Base-by-base conservation (phyloP, 768 basidiomycete genomes). In the Panaeolus papilionaceus region DNA sequence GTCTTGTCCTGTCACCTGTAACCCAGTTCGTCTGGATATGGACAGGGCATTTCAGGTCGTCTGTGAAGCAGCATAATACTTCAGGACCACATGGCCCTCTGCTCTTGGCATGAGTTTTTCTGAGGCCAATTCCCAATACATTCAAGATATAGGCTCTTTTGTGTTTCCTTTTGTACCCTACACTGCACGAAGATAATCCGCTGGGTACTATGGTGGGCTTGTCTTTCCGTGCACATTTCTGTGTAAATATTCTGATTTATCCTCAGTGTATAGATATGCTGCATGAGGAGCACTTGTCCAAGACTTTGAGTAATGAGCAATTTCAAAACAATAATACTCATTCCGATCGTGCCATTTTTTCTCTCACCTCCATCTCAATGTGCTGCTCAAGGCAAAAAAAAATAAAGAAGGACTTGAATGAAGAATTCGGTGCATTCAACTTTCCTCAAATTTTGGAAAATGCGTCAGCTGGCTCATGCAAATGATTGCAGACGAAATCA, bases 131-230 rank as follows among this genome's bases (percentile, higher is more conserved):
- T 58, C 54, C 54, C 28, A 58, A 28, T 37, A 6, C 10, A 33
- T 58, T 12, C 47, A 10, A 49, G 20, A 49, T 26, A 23, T 9
- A 26, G 3, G 33, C 4, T 12, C 6, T 28, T 58, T 58, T 33
- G 4, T 6, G 14, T 58, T 28, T 28, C 28, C 33, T 58, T 58
- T 58, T 0, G 49, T 28, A 26, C 10, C 14, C 11, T 14, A 28
- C 33, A 58, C 26, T 58, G 10, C 14, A 58, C 54, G 54, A 58
- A 28, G 54, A 58, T 58, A 4, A 33, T 58, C 54, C 54, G 54
- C 33, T 26, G 9, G 14, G 26, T 9, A n/a, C 11, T 51, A 28
- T 23, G 12, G 54, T 58, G 26, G 28, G 54, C 16, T 58, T 58
- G 6, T 23, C 11, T 26, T 45, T 45, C 44, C 44, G 18, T 45